Evolutionary conservation across 805 yeast genomes (phyloP), one percentile per base, ranked within the genome.

Genomic region (Komagataella kurtzmanii): DNA sequence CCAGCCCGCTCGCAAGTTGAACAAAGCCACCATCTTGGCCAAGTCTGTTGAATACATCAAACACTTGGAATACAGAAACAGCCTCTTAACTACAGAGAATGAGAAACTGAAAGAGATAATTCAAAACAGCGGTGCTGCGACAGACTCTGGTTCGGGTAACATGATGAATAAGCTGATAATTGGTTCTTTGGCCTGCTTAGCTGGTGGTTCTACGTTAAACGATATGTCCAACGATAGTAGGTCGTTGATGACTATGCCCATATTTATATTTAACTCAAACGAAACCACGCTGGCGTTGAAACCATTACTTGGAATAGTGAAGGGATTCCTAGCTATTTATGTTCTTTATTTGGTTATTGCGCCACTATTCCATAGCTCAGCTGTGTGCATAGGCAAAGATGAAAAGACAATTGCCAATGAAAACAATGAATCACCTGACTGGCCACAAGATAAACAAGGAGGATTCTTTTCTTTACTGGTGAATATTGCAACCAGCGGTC

Each of bases 1-100:
- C 53, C 76, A 79, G 49, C 90, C 91, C 0, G 91, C 95, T 3
- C 74, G 78, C 55, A 85, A 85, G 58, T 69, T 85, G 55, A 85
- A 85, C 64, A 85, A 85, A 61, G 93, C 91, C 2, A 80, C 86
- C 14, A 84, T 85, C 49, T 68, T 85, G 54, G 71, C 85, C 24
- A 85, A 85, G 59, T 87, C 91, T 1, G 80, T 85, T 3, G 93
- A 85, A 62, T 85, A 85, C 60, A 85, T 85, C 56, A 78, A 76
- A 56, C 90, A 85, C 64, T 70, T 85, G 63, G 89, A 85, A 56
- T 64, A 65, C 55, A 83, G 82, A 59, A 81, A 81, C 58, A 77
- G 73, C 1, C 49, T 62, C 1, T 70, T 81, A 55, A 67, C 59
- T 52, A 64, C 64, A 23, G 81, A 80, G 58, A 81, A 81, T 57